Percentiles rank a stretch among this genome's conserved stretches.
Conservation (phyloP, 768 basidiomycete species). For the Mycena rebaudengoi region DNA sequence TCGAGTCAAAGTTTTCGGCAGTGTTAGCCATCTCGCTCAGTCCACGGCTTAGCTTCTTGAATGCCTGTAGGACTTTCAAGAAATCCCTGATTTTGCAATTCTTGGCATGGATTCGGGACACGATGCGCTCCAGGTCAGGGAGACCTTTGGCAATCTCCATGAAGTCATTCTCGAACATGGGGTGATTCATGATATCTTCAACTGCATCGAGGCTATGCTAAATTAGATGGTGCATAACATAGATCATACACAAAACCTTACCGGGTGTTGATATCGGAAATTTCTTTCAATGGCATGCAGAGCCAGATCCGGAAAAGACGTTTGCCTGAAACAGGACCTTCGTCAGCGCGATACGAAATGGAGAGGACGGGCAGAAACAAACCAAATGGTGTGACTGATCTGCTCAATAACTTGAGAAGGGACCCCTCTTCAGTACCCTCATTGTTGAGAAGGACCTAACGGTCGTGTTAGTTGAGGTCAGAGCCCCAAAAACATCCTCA, state of each 20-base stretch:
- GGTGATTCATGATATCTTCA: slow-evolving; percentile 85
- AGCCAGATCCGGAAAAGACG: slow-evolving; percentile 97
- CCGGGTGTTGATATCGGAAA: slow-evolving; percentile 89
- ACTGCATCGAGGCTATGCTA: slow-evolving; percentile 89
- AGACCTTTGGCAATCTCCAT: slow-evolving; percentile 78
- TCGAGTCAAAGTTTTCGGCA: slow-evolving; percentile 79
- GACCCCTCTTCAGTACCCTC: slow-evolving; percentile 95
- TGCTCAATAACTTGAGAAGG: slow-evolving; percentile 78
- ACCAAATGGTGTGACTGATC: slow-evolving; percentile 95
- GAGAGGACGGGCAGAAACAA: too few relatives aligned
- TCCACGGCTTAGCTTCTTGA: slow-evolving; percentile 76
- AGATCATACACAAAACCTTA: slow-evolving; percentile 35
- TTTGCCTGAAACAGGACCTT: slow-evolving; percentile 67
- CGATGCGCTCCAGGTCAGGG: slow-evolving; percentile 92
- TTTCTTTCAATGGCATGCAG: slow-evolving; percentile 87
- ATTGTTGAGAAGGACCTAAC: slow-evolving; percentile 85
- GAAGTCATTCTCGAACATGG: slow-evolving; percentile 81
- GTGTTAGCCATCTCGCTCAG: slow-evolving; percentile 68
- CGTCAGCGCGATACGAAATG: neutral
- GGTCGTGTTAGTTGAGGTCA: neutral
- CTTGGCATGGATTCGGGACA: slow-evolving; percentile 95
- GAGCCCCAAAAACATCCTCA: slow-evolving; percentile 37
- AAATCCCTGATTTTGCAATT: slow-evolving; percentile 91
- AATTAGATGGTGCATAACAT: neutral
- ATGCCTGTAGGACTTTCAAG: slow-evolving; percentile 84